Conservation (phyloP, 2,329 filamentous ascomycete species). For the Cordyceps javanica region DNA sequence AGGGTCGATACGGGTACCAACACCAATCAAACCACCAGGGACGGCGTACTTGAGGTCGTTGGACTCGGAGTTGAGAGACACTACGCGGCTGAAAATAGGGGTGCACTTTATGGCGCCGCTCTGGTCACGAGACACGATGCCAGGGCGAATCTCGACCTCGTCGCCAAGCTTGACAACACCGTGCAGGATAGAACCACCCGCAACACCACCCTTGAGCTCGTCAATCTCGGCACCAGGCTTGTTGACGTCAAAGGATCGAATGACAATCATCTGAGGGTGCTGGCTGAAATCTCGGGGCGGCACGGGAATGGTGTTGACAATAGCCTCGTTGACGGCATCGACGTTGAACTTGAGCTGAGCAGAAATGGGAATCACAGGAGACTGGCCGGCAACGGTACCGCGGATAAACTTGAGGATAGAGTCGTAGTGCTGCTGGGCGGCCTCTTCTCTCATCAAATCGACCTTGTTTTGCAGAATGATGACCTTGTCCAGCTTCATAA, state of each 20-base stretch:
- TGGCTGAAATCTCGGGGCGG: slow-evolving; percentile 84
- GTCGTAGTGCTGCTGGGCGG: slow-evolving; percentile 87
- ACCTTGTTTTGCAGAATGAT: slow-evolving; percentile 99
- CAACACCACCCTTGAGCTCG: slow-evolving; percentile 96
- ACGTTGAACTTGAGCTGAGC: slow-evolving; percentile 99
- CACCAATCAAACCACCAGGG: slow-evolving; percentile 94
- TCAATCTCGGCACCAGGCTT: slow-evolving; percentile 99
- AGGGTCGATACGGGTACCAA: slow-evolving; percentile 94
- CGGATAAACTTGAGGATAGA: slow-evolving; percentile 98
- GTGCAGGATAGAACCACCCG: slow-evolving; percentile 92
- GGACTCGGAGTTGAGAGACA: slow-evolving; percentile 93
- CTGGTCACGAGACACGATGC: slow-evolving; percentile 93
- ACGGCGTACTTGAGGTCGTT: slow-evolving; percentile 99
- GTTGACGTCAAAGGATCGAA: slow-evolving; percentile 99
- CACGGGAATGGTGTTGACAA: slow-evolving; percentile 91
- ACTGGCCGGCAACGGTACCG: slow-evolving; percentile 90
- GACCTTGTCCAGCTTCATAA: slow-evolving; percentile 99
- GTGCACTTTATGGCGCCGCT: slow-evolving; percentile 92
- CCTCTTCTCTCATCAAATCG: slow-evolving; percentile 94
- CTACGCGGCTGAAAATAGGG: slow-evolving; percentile 92
- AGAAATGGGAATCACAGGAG: slow-evolving; percentile 93
- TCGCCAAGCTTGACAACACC: slow-evolving; percentile 96
- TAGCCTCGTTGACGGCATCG: slow-evolving; percentile 92
- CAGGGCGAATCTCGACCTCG: slow-evolving; percentile 98
- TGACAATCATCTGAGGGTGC: slow-evolving; percentile 97